Evolutionary conservation across 768 basidiomycete species (phyloP).

Genomic region (Tephrocybe sp.): DNA sequence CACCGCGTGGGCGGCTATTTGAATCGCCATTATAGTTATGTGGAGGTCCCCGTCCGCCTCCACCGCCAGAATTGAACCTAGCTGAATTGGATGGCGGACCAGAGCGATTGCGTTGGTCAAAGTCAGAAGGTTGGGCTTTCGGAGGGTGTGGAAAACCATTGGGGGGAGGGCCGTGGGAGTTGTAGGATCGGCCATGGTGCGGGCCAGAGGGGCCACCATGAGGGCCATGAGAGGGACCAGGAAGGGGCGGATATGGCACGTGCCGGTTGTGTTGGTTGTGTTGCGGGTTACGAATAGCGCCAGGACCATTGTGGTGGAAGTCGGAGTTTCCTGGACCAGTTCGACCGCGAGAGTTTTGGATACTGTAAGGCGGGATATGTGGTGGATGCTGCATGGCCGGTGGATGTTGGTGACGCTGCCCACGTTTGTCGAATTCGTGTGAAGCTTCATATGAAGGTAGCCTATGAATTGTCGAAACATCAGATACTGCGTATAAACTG

Average conservation of each 20-base stretch:
- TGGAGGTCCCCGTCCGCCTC: too few relatives aligned
- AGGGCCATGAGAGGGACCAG: slow-evolving; percentile 26
- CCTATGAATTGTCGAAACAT: slow-evolving; percentile 42
- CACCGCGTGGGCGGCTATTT: too few relatives aligned
- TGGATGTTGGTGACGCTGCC: slow-evolving; percentile 20
- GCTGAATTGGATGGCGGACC: too few relatives aligned
- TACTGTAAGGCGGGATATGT: background rate
- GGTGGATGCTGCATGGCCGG: slow-evolving; percentile 11
- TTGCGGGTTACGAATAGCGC: background rate
- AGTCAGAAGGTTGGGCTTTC: too few relatives aligned
- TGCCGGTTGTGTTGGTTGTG: slow-evolving; percentile 3
- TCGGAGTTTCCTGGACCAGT: slow-evolving; percentile 28
- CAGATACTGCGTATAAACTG: slow-evolving; percentile 1
- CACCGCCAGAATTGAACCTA: too few relatives aligned
- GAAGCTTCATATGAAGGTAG: slow-evolving; percentile 79
- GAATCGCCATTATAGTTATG: too few relatives aligned
- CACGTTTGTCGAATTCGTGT: slow-evolving; percentile 57
- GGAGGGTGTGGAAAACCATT: background rate
- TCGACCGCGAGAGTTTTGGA: slow-evolving; percentile 7
- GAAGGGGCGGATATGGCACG: slow-evolving; percentile 51
- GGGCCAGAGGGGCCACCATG: too few relatives aligned
- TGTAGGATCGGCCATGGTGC: slow-evolving; percentile 2
- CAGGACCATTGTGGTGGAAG: background rate
- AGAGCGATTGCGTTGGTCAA: too few relatives aligned
- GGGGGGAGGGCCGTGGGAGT: slow-evolving; percentile 2